Conservation (phyloP, 176 grass and related monocot genomes). For the Hsuehochloa calcarea region DNA sequence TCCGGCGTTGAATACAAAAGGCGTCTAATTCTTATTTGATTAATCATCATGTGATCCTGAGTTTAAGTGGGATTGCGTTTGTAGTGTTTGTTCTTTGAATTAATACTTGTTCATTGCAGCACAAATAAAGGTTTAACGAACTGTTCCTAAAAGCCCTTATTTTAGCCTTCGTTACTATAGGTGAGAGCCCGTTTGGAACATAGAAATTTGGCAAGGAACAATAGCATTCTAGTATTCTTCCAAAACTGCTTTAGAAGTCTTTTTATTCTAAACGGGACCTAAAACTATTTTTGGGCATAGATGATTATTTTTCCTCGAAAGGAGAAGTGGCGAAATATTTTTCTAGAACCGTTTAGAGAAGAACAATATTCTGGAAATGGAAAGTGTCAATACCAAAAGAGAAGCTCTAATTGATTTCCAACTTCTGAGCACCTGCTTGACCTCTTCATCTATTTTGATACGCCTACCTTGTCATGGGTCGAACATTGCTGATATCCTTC, state of each 20-base stretch:
- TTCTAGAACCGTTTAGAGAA: background rate
- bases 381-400: background rate
- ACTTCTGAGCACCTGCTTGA: background rate
- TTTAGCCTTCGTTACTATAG: background rate
- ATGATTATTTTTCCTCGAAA: background rate
- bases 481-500: background rate
- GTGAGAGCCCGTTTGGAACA: background rate
- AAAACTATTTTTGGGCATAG: too few relatives aligned
- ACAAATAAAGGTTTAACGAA: background rate
- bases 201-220: background rate
- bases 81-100: background rate
- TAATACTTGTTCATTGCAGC: background rate
- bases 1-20: background rate
- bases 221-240: background rate
- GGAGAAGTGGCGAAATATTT: background rate
- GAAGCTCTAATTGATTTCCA: background rate
- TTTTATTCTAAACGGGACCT: too few relatives aligned
- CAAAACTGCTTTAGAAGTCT: too few relatives aligned
- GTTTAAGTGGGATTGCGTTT: background rate
- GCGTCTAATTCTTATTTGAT: background rate
- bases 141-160: background rate
- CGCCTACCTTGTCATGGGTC: background rate
- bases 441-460: background rate
- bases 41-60: background rate
- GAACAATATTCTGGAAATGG: background rate